These are phyloP conservation scores for Farysia itapuensis DNA, from an alignment of 1,284 basidiomycete genomes.

Conservation along the genomic window DNA sequence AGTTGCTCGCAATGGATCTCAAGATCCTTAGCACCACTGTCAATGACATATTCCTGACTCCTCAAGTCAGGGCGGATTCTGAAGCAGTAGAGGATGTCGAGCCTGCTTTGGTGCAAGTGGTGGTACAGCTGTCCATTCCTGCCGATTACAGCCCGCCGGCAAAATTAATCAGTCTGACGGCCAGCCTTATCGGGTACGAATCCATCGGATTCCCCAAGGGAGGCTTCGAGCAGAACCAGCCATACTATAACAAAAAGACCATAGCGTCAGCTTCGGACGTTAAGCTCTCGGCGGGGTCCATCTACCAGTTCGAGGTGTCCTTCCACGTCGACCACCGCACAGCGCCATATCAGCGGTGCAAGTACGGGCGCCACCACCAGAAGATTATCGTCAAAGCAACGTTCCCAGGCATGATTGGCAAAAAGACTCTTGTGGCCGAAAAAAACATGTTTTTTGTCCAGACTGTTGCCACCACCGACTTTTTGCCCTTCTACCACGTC, in stretches of 20 bases:
- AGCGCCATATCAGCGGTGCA: slow-evolving; percentile 37
- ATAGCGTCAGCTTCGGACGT: slow-evolving; percentile 31
- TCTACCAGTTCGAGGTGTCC: slow-evolving; percentile 33
- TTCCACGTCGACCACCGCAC: slow-evolving; percentile 38
- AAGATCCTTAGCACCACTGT: slow-evolving; percentile 40
- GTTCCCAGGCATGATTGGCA: slow-evolving; percentile 31
- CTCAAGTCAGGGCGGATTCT: slow-evolving; percentile 18
- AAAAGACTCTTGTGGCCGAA: slow-evolving; percentile 33
- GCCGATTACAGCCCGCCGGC: slow-evolving; percentile 19
- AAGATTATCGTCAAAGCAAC: slow-evolving; percentile 37
- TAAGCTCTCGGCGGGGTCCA: slow-evolving; percentile 26
- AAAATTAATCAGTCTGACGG: slow-evolving; percentile 19
- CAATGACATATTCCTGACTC: slow-evolving; percentile 33
- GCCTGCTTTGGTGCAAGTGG: slow-evolving; percentile 23
- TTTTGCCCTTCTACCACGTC: slow-evolving; percentile 35
- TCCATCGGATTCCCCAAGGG: slow-evolving; percentile 35
- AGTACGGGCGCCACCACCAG: slow-evolving; percentile 36
- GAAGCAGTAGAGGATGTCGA: slow-evolving; percentile 23
- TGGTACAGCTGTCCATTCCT: slow-evolving; percentile 36
- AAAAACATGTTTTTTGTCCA: slow-evolving; percentile 36
- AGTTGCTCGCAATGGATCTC: slow-evolving; percentile 34
- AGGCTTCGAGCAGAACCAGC: slow-evolving; percentile 40
- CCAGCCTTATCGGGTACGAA: slow-evolving; percentile 32
- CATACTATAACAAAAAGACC: slow-evolving; percentile 32
- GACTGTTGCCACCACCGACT: slow-evolving; percentile 15